Base-by-base conservation (phyloP, 495 filamentous ascomycete genomes). In the Podospora sp. region DNA sequence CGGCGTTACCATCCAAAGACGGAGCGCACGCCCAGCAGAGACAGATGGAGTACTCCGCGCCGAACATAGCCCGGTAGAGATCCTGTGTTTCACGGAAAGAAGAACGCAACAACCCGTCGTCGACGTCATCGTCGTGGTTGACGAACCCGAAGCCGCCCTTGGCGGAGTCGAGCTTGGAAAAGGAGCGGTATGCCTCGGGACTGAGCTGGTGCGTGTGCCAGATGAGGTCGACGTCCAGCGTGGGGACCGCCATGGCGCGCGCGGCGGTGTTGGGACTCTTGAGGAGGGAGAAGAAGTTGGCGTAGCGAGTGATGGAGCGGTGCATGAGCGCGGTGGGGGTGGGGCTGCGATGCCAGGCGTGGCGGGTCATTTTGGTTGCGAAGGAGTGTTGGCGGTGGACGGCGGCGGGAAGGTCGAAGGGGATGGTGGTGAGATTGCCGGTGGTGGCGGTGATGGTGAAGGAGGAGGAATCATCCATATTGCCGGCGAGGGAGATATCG, bases 301-400 rank as follows among this genome's bases (percentile, higher is more conserved):
- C 55, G 58, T 81, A 81, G 27, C 69, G 69, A 21, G n/a, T 16
- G 33, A 65, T 40, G 4, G 60, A 46, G 29, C 62, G 61, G 22
- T 29, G 11, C 50, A 53, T 29, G 12, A 33, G 60, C 16, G 27
- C 62, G 14, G 9, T 5, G 8, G 33, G 40, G 1, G 50, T 40
- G 4, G 70, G 70, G 51, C 56, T 65, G 40, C 68, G 67, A 20
- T 68, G 59, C 69, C 69, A 72, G 0, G 69, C 60, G 25, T 72
- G 62, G 29, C 84, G 78, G 71, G 87, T 81, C 89, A 94, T 93
- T 76, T 94, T 94, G 53, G 90, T 83, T n/a, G 92, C 80, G 20
- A 69, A 74, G 24, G 59, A 67, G 12, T 68, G 69, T 53, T 73
- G 71, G 11, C 71, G 73, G 7, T 72, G 60, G 4, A 71, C 71